Conservation (phyloP, 495 filamentous ascomycete species). For the Xylaria cubensis region DNA sequence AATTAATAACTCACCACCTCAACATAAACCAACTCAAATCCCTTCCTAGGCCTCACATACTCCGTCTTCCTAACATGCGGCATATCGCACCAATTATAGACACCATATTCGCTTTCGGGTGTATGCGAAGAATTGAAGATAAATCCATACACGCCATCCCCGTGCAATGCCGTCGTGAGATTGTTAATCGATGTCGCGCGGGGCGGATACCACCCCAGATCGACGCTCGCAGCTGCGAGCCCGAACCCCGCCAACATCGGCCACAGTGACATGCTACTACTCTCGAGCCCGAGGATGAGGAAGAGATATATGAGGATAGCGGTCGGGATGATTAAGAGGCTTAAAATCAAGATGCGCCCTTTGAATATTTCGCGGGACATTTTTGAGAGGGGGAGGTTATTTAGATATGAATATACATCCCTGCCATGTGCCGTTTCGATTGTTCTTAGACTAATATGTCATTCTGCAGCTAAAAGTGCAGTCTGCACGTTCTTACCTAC, state of each 20-base stretch:
- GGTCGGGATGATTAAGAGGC: not conserved
- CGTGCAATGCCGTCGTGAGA: conserved; percentile 56
- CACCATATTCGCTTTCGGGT: conserved; percentile 56
- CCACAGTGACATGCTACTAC: not conserved
- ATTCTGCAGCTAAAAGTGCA: not conserved
- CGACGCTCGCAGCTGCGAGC: not conserved
- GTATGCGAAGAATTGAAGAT: conserved; percentile 65
- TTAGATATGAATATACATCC: not conserved
- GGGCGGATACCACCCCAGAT: conserved; percentile 64
- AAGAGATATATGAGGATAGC: not conserved
- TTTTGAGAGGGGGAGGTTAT: not conserved
- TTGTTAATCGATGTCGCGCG: conserved; percentile 63
- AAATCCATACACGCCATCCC: conserved; percentile 65
- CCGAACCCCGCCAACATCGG: not conserved
- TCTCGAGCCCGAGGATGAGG: not conserved
- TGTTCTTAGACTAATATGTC: not conserved
- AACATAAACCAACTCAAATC: conserved; percentile 68
- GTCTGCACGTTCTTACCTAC: not conserved
- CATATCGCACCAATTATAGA: conserved; percentile 81
- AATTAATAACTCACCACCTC: conserved; percentile 59
- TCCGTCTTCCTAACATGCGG: conserved; percentile 68
- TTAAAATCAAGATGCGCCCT: not conserved
- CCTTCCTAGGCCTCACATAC: conserved; percentile 55
- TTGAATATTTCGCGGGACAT: not conserved
- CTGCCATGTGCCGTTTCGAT: not conserved